Conservation (phyloP, 2,329 filamentous ascomycete genomes). For the Penicillium sp. region DNA sequence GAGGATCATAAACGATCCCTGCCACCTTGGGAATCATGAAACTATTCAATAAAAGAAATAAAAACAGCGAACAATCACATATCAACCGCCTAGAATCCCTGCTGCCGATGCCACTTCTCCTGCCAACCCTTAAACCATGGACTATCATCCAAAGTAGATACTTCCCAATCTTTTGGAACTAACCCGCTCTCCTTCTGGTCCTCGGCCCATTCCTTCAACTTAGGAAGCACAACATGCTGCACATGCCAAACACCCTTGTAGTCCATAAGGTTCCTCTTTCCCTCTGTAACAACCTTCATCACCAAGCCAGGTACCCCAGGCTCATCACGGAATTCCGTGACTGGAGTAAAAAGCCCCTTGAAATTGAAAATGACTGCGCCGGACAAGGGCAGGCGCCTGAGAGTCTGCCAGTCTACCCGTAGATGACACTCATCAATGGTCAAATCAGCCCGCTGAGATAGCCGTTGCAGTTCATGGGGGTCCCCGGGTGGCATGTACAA, state of each 20-base stretch:
- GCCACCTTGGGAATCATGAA: not conserved
- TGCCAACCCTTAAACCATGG: constrained; percentile 78
- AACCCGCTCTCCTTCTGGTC: constrained; percentile 66
- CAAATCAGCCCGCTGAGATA: constrained; percentile 58
- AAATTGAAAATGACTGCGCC: constrained; percentile 82
- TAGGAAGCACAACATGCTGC: constrained; percentile 68
- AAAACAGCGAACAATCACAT: not conserved
- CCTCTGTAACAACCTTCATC: constrained; percentile 67
- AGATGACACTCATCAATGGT: constrained; percentile 62
- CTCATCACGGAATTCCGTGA: constrained; percentile 69
- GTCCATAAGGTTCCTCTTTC: constrained; percentile 68
- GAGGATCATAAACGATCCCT: not conserved
- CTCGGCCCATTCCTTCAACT: constrained; percentile 60
- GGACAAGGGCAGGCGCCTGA: constrained; percentile 74
- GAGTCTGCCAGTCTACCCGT: constrained; percentile 84
- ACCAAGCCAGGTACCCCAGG: constrained; percentile 69
- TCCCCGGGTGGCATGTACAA: constrained; percentile 72
- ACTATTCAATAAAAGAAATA: constrained; percentile 1
- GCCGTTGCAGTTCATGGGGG: constrained; percentile 61
- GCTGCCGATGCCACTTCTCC: constrained; percentile 67
- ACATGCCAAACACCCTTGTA: constrained; percentile 84
- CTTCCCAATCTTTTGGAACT: constrained; percentile 63
- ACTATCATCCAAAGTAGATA: constrained; percentile 68
- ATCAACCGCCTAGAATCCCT: constrained; percentile 54
- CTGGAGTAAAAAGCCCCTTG: constrained; percentile 78